Percentiles rank a stretch among this genome's conserved stretches.
Evolutionary conservation across 1,284 basidiomycete species (phyloP).

Genomic region (Anthracocystis setariae): DNA sequence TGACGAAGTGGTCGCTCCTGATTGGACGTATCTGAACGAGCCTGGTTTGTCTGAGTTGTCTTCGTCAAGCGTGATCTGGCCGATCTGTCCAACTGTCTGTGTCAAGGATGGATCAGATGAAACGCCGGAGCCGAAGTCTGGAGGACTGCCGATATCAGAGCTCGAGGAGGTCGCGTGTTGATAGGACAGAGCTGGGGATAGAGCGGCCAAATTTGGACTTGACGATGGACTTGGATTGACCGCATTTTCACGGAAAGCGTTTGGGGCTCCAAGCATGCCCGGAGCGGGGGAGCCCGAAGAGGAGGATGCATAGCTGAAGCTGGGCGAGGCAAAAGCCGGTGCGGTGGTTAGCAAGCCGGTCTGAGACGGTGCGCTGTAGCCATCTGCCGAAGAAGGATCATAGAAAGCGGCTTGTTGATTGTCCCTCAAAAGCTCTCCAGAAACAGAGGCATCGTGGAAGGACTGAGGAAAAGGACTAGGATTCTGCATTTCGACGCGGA

Average conservation of each 20-base stretch:
- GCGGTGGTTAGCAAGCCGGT: conserved; percentile 28
- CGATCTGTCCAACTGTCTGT: conserved; percentile 38
- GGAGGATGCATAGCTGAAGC: conserved; percentile 11
- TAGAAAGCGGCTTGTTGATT: conserved; percentile 29
- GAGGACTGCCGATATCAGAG: conserved; percentile 33
- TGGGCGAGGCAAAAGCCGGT: conserved; percentile 11
- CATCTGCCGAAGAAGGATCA: conserved; percentile 48
- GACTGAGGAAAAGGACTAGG: conserved; percentile 2
- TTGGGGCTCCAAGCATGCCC: conserved; percentile 7
- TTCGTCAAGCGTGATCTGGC: conserved; percentile 43
- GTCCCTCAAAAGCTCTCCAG: conserved; percentile 3
- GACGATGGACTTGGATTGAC: conserved; percentile 38
- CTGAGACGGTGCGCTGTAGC: conserved; percentile 39
- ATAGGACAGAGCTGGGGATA: conserved; percentile 27
- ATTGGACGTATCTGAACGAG: conserved; percentile 15
- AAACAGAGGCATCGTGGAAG: conserved; percentile 5
- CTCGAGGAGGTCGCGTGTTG: conserved; percentile 31
- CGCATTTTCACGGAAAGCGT: conserved; percentile 30
- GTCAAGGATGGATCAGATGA: conserved; percentile 22
- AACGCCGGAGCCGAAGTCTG: conserved; percentile 9
- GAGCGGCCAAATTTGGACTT: conserved; percentile 22
- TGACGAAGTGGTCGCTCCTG: not conserved
- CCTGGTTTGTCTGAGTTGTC: conserved; percentile 22
- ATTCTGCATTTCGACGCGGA: conserved; percentile 31
- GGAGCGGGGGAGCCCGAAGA: conserved; percentile 12